phyloP scores from a whole-genome alignment of 2,329 filamentous ascomycete genomes.

The Epichloe coenophiala region DNA sequence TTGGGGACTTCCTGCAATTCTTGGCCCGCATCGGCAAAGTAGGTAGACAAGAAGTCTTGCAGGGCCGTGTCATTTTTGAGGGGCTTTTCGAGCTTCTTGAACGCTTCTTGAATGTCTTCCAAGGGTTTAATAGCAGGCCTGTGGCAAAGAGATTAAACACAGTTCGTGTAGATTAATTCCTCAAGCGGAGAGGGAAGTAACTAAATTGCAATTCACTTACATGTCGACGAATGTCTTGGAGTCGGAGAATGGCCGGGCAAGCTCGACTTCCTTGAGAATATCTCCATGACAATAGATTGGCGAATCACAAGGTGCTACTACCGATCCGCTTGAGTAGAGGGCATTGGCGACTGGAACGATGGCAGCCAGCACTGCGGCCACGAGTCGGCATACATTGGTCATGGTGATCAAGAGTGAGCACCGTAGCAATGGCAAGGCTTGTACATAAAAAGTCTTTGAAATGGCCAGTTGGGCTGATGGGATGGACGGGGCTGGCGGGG shows the following conservation, averaged over 20 bases:
- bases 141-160: background rate
- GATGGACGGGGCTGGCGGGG: too few relatives aligned
- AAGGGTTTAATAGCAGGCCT: slow-evolving; percentile 48
- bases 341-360: slow-evolving; percentile 21
- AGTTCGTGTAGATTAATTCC: background rate
- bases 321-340: slow-evolving; percentile 45
- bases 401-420: slow-evolving; percentile 7
- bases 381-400: slow-evolving; percentile 13
- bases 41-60: slow-evolving; percentile 44
- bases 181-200: background rate
- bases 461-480: background rate
- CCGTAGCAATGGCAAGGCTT: background rate
- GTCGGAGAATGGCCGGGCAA: slow-evolving; percentile 50
- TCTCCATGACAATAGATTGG: slow-evolving; percentile 55
- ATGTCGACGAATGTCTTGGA: slow-evolving; percentile 63
- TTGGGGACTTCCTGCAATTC: slow-evolving; percentile 43
- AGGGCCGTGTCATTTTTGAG: slow-evolving; percentile 50
- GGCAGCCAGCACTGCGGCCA: slow-evolving; percentile 14
- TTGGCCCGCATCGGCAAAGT: slow-evolving; percentile 50
- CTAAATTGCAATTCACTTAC: slow-evolving; percentile 23
- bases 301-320: slow-evolving; percentile 52
- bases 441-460: too few relatives aligned
- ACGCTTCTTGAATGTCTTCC: slow-evolving; percentile 47
- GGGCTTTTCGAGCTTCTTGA: slow-evolving; percentile 44
- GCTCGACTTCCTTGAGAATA: slow-evolving; percentile 46